Percentiles rank a stretch among this genome's conserved stretches.
Evolutionary conservation across 1,284 basidiomycete species (phyloP).

Genomic region (Microbotryum violaceum): DNA sequence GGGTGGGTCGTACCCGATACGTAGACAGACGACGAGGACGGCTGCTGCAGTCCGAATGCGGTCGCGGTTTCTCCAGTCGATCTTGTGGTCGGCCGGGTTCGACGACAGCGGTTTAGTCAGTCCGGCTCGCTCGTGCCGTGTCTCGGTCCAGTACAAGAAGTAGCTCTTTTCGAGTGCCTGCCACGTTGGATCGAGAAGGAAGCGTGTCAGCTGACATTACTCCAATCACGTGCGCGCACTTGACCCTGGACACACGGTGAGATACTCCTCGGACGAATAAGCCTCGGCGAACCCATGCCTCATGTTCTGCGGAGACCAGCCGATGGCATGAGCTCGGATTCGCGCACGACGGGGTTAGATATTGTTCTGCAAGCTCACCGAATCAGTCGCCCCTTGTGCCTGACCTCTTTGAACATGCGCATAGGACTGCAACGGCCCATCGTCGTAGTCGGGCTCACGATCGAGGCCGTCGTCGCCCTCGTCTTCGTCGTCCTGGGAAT

Average conservation of each 20-base stretch:
- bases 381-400: conserved; percentile 11
- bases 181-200: neutral
- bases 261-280: conserved; percentile 31
- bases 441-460: conserved; percentile 7
- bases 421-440: conserved; percentile 16
- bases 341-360: neutral
- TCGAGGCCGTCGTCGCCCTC: conserved; percentile 6
- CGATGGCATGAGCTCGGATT: neutral
- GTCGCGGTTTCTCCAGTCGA: conserved; percentile 34
- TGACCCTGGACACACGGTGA: neutral
- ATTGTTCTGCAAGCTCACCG: conserved; percentile 6
- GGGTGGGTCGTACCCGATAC: conserved; percentile 95
- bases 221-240: neutral
- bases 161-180: conserved; percentile 36
- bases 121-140: conserved; percentile 30
- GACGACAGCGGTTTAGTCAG: conserved; percentile 24
- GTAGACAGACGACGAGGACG: conserved; percentile 88
- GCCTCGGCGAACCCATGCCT: conserved; percentile 32
- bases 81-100: conserved; percentile 25
- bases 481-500: conserved; percentile 20
- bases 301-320: conserved; percentile 14
- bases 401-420: too few relatives aligned
- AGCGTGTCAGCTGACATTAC: neutral
- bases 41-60: conserved; percentile 65
- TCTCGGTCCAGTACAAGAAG: conserved; percentile 38